Percentiles rank a stretch among this genome's conserved stretches.
Conservation (phyloP, 768 basidiomycete genomes). For the Phlebiopsis flavidoalba region DNA sequence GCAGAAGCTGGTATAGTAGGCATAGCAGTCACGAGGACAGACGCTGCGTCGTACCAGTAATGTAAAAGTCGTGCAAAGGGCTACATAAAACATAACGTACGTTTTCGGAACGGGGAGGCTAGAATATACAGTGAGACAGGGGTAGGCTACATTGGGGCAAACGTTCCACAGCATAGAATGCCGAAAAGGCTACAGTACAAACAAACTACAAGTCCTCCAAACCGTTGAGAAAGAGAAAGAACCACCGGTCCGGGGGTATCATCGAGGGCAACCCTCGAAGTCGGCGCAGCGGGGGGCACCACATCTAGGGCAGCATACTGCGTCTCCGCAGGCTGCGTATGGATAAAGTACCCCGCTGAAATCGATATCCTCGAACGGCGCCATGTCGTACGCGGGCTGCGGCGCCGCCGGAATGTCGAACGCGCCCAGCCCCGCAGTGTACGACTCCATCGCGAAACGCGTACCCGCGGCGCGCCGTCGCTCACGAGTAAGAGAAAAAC, state of each 20-base stretch:
- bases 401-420: conserved; percentile 15
- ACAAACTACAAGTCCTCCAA: neutral
- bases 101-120: neutral
- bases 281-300: neutral
- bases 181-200: neutral
- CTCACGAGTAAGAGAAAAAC: no score
- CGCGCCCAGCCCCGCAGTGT: conserved; percentile 18
- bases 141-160: neutral
- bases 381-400: conserved; percentile 12
- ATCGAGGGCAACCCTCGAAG: neutral
- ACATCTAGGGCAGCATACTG: neutral
- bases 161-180: neutral
- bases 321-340: conserved; percentile 2
- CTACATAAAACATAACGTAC: neutral
- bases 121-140: conserved; percentile 1
- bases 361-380: conserved; percentile 17
- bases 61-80: neutral
- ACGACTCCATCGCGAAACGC: conserved; percentile 18
- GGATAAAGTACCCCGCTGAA: conserved; percentile 17
- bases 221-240: neutral
- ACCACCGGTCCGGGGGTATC: conserved; percentile 2
- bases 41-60: conserved; percentile 2
- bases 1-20: neutral
- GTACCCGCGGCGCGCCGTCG: neutral
- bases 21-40: no score